Evolutionary conservation across 805 yeast species (phyloP), one percentile per base, ranked within the genome.

Genomic region (Cyberlindnera veronae): DNA sequence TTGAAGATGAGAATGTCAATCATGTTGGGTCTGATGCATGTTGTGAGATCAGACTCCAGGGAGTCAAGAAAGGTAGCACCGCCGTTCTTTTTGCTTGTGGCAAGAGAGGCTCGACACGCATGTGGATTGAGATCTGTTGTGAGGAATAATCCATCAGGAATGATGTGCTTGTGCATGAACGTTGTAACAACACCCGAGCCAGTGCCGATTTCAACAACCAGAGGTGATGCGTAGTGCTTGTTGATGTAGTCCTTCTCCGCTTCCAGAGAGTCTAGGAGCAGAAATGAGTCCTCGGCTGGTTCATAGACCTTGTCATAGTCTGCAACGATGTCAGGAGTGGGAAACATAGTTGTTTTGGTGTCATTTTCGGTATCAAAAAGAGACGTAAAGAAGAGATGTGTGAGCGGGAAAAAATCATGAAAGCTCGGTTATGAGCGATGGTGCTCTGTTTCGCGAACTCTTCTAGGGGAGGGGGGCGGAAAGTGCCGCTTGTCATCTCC

Each of bases 111-210:
- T 21, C 54, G 50, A 45, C 95, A 79, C 1, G 96, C 93, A 58
- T 79, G 76, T 0, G 89, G 85, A 49, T 84, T 91, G 34, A 93
- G 56, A 60, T 93, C 99, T 0, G 93, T 76, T 3, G 95, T 80
- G 8, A 88, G 42, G 46, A 69, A 76, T 0, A 81, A 44, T 0
- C 79, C 76, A 6, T 64, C 44, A 1, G 77, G 80, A n/a, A 74
- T 36, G 2, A 89, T 70, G 41, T 76, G 57, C 44, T 74, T 67
- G 46, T 79, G 79, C 32, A 88, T 53, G 57, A 93, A 93, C 0
- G 96, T 74, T 0, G 95, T 72, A 1, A 91, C 84, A 12, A 93
- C 72, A 2, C 99, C 99, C 1, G 96, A 81, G 0, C 99, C 99
- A 3, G 90, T 76, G 1, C 99, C 99, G 6, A 93, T 71, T 54